Base-by-base conservation (phyloP, 495 filamentous ascomycete genomes). In the Letharia columbiana region DNA sequence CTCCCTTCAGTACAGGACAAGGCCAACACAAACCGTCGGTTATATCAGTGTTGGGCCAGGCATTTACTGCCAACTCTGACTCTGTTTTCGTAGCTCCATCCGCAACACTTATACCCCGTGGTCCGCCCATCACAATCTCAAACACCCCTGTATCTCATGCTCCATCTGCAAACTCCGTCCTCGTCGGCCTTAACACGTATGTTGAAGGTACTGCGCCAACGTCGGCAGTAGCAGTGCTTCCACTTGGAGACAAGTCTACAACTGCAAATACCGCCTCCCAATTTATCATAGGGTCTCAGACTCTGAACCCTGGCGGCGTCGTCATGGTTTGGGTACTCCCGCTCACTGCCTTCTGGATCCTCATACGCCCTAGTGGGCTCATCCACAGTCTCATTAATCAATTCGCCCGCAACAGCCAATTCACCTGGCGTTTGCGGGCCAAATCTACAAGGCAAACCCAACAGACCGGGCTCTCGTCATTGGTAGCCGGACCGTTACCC, bases 281-380 rank as follows among this genome's bases (percentile, higher is more conserved):
- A 35, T 71, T 59, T 52, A 54, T 70, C 60, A 62, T 70, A 37
- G 70, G 64, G 10, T 23, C 45, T 33, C 70, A 68, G 41, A 67
- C 64, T 11, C 61, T 71, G 20, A 65, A 39, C 40, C 65, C 68
- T 35, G 65, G 65, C 17, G 57, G 23, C 28, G 12, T 31, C 28
- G 10, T 12, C 41, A 44, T 15, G 4, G 41, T 12, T 4, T 28
- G 23, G 68, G 68, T 35, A 70, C 66, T 6, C 52, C 61, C 1
- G 44, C 68, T 17, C 68, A 42, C 20, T 70, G 15, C 66, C 37
- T 23, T 61, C 61, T 28, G 47, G 47, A 18, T 66, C 40, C 3
- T 61, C 60, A 23, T 35, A 58, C 20, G 57, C 60, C 4, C 35
- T 65, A 10, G 62, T 68, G 23, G 59, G 65, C 5, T 50, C 42